phyloP scores from a whole-genome alignment of 352 stramenopile genomes.

The Phytophthora aleatoria region DNA sequence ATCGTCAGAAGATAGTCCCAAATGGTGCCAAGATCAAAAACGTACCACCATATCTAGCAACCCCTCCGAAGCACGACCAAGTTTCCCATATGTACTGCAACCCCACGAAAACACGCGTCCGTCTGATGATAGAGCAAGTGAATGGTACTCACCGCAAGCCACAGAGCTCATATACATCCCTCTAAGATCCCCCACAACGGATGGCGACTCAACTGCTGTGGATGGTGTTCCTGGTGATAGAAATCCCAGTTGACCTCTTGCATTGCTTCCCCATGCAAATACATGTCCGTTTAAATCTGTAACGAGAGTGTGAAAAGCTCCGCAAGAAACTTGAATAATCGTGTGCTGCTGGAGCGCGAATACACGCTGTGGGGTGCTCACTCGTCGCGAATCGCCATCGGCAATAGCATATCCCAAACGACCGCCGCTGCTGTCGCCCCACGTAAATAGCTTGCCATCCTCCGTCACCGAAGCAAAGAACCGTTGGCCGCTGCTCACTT shows the following conservation, averaged over 20 bases:
- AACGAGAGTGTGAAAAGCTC: constrained; percentile 68
- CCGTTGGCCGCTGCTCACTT: constrained; percentile 53
- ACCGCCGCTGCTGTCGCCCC: constrained; percentile 65
- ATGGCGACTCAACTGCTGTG: constrained; percentile 39
- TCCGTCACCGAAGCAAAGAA: constrained; percentile 64
- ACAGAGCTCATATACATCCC: constrained; percentile 66
- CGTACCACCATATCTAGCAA: constrained; percentile 52
- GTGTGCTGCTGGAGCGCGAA: constrained; percentile 35
- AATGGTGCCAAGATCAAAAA: not conserved
- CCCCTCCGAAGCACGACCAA: constrained; percentile 48
- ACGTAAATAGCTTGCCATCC: constrained; percentile 52
- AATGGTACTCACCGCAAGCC: constrained; percentile 78
- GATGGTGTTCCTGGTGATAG: constrained; percentile 24
- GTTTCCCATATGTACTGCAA: constrained; percentile 68
- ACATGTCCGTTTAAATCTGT: constrained; percentile 80
- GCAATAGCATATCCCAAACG: constrained; percentile 60
- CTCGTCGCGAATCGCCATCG: constrained; percentile 49
- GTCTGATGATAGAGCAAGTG: constrained; percentile 61
- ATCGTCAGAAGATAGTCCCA: constrained; percentile 3
- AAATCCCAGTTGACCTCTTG: constrained; percentile 56
- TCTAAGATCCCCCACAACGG: constrained; percentile 48
- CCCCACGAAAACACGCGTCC: constrained; percentile 75
- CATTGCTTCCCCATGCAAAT: constrained; percentile 72
- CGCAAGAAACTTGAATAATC: constrained; percentile 66
- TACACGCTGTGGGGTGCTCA: constrained; percentile 46